Evolutionary conservation across 202 grass and related monocot genomes (phyloP).

Genomic region (Elaeis oleifera): DNA sequence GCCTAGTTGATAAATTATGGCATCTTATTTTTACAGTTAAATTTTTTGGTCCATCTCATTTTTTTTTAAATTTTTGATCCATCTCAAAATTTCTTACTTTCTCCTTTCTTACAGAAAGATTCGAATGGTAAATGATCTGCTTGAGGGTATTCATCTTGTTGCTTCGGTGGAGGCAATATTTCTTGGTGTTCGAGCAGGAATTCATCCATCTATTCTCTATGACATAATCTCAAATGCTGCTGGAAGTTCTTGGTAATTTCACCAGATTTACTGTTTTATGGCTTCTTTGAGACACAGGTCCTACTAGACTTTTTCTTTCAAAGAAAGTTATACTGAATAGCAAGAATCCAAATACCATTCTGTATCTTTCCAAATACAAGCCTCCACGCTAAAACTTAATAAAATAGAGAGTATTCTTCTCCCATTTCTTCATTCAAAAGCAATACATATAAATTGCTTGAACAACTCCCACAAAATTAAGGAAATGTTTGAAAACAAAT

Average conservation of each 20-base stretch:
- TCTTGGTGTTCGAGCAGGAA: constrained; percentile 84
- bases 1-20: too few species aligned
- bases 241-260: constrained; percentile 74
- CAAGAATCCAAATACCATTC: too few species aligned
- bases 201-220: constrained; percentile 94
- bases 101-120: constrained; percentile 57
- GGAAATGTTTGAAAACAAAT: too few species aligned
- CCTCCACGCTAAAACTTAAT: too few species aligned
- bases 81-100: constrained; percentile 5
- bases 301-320: not conserved
- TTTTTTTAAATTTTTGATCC: not conserved
- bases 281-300: not conserved
- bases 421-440: too few species aligned
- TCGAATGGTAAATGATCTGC: constrained; percentile 69
- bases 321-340: not conserved
- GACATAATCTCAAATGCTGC: constrained; percentile 96
- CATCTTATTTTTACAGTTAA: not conserved
- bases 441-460: too few species aligned
- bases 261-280: constrained; percentile 3
- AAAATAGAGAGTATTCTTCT: too few species aligned
- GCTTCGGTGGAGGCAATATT: constrained; percentile 89
- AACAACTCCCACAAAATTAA: too few species aligned
- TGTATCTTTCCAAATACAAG: too few species aligned
- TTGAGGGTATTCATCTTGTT: constrained; percentile 83
- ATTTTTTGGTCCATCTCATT: not conserved